These are phyloP conservation scores for Ophiocordyceps camponoti-floridani DNA, from an alignment of 2,329 filamentous ascomycete species.

Conservation along the genomic window DNA sequence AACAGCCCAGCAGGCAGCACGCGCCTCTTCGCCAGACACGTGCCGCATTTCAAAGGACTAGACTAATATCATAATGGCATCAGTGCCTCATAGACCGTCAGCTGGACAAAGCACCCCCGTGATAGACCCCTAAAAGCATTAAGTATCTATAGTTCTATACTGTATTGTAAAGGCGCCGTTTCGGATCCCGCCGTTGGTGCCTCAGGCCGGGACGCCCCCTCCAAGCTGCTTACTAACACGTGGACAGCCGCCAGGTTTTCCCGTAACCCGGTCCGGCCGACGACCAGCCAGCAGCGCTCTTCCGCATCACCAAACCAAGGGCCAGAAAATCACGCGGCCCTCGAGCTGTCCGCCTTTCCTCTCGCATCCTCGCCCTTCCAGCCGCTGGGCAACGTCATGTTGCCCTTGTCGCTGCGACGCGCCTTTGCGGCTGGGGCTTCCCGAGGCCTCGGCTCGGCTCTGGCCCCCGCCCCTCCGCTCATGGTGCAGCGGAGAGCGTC, in stretches of 20 bases:
- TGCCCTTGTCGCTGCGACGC: conserved; percentile 38
- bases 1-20: neutral
- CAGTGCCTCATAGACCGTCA: neutral
- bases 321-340: neutral
- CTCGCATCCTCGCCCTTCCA: conserved; percentile 1
- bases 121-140: too few relatives aligned
- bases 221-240: neutral
- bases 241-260: neutral
- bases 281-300: neutral
- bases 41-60: neutral
- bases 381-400: conserved; percentile 21
- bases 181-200: conserved; percentile 11
- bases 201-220: conserved; percentile 21
- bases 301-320: neutral
- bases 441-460: conserved; percentile 22
- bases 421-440: conserved; percentile 26
- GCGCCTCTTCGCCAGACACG: neutral
- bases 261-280: neutral
- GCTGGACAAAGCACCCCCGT: neutral
- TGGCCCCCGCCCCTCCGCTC: conserved; percentile 19
- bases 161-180: neutral
- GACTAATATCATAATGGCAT: too few relatives aligned
- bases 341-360: neutral
- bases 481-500: conserved; percentile 35
- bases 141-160: too few relatives aligned